A percentile compares a stretch with the other conserved stretches of the same genome.
These are phyloP conservation scores for Gaeumannomyces tritici DNA, from an alignment of 2,329 filamentous ascomycete genomes.

Conservation along the genomic window DNA sequence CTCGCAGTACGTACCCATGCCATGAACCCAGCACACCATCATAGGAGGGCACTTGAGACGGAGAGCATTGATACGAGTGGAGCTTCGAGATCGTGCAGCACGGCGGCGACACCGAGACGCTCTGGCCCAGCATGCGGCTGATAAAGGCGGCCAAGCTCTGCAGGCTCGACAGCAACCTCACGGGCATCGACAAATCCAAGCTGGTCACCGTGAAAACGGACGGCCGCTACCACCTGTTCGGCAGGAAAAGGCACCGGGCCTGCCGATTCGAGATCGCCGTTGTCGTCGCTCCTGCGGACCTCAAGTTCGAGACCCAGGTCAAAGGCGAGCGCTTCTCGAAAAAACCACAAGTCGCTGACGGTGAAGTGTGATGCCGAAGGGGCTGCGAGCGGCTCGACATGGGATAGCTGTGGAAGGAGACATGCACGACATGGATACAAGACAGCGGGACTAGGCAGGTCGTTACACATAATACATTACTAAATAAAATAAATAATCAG, in stretches of 20 bases:
- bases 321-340: not conserved
- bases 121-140: conserved; percentile 23
- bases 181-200: conserved; percentile 26
- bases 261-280: conserved; percentile 32
- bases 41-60: conserved; percentile 13
- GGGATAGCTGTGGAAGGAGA: too few species aligned
- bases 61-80: conserved; percentile 22
- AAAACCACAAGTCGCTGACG: not conserved
- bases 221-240: conserved; percentile 15
- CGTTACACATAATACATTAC: too few species aligned
- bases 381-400: too few species aligned
- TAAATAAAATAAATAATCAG: too few species aligned
- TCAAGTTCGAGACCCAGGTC: not conserved
- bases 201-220: conserved; percentile 25
- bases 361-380: not conserved
- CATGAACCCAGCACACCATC: too few species aligned
- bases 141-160: conserved; percentile 26
- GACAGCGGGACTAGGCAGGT: too few species aligned
- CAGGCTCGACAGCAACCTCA: conserved; percentile 28
- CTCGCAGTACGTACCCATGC: too few species aligned
- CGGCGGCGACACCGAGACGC: conserved; percentile 4
- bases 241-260: conserved; percentile 24
- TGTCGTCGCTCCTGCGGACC: not conserved
- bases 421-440: too few species aligned
- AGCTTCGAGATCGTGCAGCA: too few species aligned